Evolutionary conservation across 306 rosid species (phyloP).

Genomic region (Medicago truncatula): DNA sequence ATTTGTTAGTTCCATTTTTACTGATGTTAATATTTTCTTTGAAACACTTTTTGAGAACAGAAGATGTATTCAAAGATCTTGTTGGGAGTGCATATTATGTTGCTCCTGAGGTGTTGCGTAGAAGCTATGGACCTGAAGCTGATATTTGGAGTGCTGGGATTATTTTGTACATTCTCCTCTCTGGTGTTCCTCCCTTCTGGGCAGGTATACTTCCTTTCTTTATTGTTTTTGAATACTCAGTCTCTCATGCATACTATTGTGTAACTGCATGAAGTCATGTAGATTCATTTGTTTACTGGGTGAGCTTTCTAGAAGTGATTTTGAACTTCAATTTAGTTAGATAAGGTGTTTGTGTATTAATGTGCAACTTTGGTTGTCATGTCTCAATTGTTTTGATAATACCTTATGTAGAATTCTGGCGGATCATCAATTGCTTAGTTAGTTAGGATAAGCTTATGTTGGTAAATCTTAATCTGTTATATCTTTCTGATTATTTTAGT

Average conservation of each 20-base stretch:
- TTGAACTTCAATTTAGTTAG: conserved; percentile 4
- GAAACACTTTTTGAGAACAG: conserved; percentile 50
- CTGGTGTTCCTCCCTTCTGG: conserved; percentile 99
- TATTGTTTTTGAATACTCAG: not conserved
- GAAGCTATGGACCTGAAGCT: conserved; percentile 84
- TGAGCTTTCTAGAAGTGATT: conserved; percentile 17
- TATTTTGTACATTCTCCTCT: conserved; percentile 85
- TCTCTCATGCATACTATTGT: not conserved
- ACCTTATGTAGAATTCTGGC: not conserved
- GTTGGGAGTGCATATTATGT: conserved; percentile 99
- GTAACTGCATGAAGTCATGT: not conserved
- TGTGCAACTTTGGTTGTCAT: conserved; percentile 19
- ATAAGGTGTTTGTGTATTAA: not conserved
- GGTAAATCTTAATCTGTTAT: too few relatives aligned
- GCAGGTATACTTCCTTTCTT: conserved; percentile 67
- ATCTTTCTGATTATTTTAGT: too few relatives aligned
- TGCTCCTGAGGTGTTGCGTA: conserved; percentile 91
- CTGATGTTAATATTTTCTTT: not conserved
- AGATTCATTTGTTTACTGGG: not conserved
- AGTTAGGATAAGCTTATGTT: too few relatives aligned
- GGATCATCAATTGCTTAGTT: too few relatives aligned
- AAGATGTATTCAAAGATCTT: conserved; percentile 80
- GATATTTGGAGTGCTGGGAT: conserved; percentile 99
- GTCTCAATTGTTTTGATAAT: conserved; percentile 3
- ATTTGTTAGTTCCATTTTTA: not conserved